Base-by-base conservation (phyloP, 805 yeast species). In the Scheffersomyces ergatensis region DNA sequence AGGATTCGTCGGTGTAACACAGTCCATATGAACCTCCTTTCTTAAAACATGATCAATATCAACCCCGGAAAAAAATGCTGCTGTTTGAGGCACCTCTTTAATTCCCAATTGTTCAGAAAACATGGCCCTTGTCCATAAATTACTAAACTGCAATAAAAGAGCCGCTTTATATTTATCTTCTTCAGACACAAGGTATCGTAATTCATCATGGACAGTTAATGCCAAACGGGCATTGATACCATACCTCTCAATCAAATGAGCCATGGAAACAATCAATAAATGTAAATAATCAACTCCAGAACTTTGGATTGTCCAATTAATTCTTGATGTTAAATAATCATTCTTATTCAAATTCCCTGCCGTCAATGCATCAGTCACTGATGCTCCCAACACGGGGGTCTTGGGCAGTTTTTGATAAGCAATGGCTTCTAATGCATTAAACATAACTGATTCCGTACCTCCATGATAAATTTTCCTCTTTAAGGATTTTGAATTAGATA, bases 261-360 rank as follows among this genome's bases (percentile, higher is more conserved):
- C 86, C 97, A 95, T 90, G 0, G 96, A 79, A 4, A 89, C 78
- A 36, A 92, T 74, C 44, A 93, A 60, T 31, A 93, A 59, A 58
- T 93, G 99, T 38, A 93, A 70, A 55, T 95, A 93, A 59, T 93
- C 99, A 15, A 95, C 99, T 27, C 99, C 99, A 1, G 97, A 88
- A 17, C 97, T 88, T 60, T 93, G 99, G 57, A 93, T 93, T 0
- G 97, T 88, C 99, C 99, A 93, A 55, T 93, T 93, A 47, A 90
- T 83, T 53, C 99, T 66, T 1, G 97, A 89, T 0, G 99, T 93
- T 48, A 93, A 64, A 57, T 83, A 93, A 46, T 78, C 78, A 29
- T 78, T 67, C 33, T 78, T 79, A 49, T 70, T 69, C 50, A 93
- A 70, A 58, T 92, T 83, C 39, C 70, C 67, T 33, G 77, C 75